phyloP scores from a whole-genome alignment of 1,284 basidiomycete species.

The Pseudozyma thailandica region DNA sequence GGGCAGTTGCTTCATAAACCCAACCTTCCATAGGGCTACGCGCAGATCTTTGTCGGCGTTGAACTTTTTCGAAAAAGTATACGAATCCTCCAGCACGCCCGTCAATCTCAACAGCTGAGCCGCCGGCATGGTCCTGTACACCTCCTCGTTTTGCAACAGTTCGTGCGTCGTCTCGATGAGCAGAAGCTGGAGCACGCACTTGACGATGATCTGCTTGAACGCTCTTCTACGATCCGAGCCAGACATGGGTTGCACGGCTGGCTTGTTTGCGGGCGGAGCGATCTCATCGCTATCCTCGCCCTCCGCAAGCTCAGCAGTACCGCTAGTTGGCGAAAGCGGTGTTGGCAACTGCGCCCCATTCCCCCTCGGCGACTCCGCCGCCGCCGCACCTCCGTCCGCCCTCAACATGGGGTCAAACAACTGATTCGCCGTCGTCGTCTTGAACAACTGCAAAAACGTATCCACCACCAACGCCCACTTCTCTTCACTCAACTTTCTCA shows the following conservation, averaged over 20 bases:
- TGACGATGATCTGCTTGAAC: slow-evolving; percentile 99
- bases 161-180: slow-evolving; percentile 98
- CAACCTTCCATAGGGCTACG: slow-evolving; percentile 98
- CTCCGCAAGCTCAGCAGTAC: neutral
- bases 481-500: slow-evolving; percentile 82
- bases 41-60: slow-evolving; percentile 98
- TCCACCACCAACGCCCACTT: slow-evolving; percentile 93
- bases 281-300: neutral
- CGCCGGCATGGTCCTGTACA: slow-evolving; percentile 94
- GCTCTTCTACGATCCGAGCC: slow-evolving; percentile 83
- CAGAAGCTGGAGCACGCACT: slow-evolving; percentile 96
- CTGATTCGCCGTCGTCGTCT: slow-evolving; percentile 96
- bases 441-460: slow-evolving; percentile 94
- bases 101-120: slow-evolving; percentile 91
- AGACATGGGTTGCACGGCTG: slow-evolving; percentile 58
- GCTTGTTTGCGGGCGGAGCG: neutral
- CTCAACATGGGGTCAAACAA: slow-evolving; percentile 84
- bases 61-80: slow-evolving; percentile 95
- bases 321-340: slow-evolving; percentile 25
- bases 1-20: slow-evolving; percentile 99
- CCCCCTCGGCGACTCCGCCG: slow-evolving; percentile 22
- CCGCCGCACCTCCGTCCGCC: slow-evolving; percentile 80
- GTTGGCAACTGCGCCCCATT: slow-evolving; percentile 21
- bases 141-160: slow-evolving; percentile 76
- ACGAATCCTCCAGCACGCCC: slow-evolving; percentile 93